These are phyloP conservation scores for Medicago lupulina DNA, from an alignment of 306 rosid species.

Conservation along the genomic window DNA sequence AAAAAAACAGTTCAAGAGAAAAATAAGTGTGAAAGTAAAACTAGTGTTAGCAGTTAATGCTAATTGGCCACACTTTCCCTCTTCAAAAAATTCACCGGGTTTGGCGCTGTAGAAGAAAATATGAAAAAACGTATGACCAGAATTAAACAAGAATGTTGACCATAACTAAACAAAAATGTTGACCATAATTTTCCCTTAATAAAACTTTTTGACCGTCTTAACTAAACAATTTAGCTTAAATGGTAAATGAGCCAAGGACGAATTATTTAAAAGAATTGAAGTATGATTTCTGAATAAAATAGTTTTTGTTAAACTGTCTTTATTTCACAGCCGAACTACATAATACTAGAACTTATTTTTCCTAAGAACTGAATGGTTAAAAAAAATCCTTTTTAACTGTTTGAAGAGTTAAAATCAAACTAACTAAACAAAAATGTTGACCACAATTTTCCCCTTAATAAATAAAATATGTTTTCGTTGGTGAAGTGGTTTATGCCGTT, in stretches of 20 bases:
- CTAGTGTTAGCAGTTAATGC: background rate
- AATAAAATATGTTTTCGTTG: slow-evolving; percentile 34
- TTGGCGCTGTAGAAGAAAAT: slow-evolving; percentile 8
- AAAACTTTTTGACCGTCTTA: slow-evolving; percentile 10
- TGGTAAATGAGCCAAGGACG: too few relatives aligned
- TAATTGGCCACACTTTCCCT: slow-evolving; percentile 19
- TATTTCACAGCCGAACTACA: too few relatives aligned
- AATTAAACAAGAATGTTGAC: background rate
- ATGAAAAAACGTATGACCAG: background rate
- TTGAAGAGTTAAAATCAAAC: too few relatives aligned
- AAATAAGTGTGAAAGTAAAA: background rate
- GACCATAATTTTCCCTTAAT: background rate
- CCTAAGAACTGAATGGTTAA: too few relatives aligned
- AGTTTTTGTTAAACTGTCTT: too few relatives aligned
- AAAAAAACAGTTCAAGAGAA: too few relatives aligned
- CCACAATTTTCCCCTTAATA: background rate
- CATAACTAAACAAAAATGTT: background rate
- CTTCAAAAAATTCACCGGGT: background rate
- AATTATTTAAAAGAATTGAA: too few relatives aligned
- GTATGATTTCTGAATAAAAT: too few relatives aligned
- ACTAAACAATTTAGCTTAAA: background rate
- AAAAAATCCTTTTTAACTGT: too few relatives aligned
- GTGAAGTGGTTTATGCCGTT: slow-evolving; percentile 57
- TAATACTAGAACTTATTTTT: too few relatives aligned
- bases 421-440: slow-evolving; percentile 37